Conservation (phyloP, 164 flowering plant species). For the Macadamia tetraphylla region DNA sequence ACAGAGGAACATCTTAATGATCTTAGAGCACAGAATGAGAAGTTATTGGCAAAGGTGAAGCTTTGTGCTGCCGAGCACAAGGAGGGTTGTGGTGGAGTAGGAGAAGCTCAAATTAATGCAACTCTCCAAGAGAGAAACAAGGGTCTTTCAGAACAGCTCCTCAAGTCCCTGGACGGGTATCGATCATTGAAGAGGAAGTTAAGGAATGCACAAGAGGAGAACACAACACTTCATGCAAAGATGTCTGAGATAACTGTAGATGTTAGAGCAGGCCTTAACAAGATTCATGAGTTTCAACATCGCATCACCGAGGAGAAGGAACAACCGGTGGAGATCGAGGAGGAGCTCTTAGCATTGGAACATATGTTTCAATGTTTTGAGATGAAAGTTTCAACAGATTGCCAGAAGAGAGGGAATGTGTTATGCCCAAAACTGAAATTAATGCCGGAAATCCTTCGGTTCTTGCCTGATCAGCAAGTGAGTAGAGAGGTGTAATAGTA, state of each 20-base stretch:
- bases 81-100: constrained; percentile 12
- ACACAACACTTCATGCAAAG: constrained; percentile 13
- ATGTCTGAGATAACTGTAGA: constrained; percentile 38
- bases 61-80: constrained; percentile 36
- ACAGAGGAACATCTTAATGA: constrained; percentile 68
- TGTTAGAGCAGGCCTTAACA: constrained; percentile 23
- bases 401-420: constrained; percentile 14
- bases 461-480: constrained; percentile 12
- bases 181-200: constrained; percentile 51
- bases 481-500: too few species aligned
- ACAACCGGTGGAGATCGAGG: constrained; percentile 16
- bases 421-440: constrained; percentile 17
- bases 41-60: constrained; percentile 40
- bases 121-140: constrained; percentile 58
- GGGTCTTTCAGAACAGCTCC: constrained; percentile 65
- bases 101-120: constrained; percentile 12
- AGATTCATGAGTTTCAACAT: constrained; percentile 26
- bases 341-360: constrained; percentile 37
- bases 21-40: constrained; percentile 64
- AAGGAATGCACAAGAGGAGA: constrained; percentile 50
- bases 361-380: constrained; percentile 29
- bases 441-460: constrained; percentile 15
- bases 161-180: constrained; percentile 61
- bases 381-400: constrained; percentile 15
- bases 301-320: constrained; percentile 11